Evolutionary conservation across 2,329 filamentous ascomycete genomes (phyloP).

Genomic region (Tolypocladium tropicale): DNA sequence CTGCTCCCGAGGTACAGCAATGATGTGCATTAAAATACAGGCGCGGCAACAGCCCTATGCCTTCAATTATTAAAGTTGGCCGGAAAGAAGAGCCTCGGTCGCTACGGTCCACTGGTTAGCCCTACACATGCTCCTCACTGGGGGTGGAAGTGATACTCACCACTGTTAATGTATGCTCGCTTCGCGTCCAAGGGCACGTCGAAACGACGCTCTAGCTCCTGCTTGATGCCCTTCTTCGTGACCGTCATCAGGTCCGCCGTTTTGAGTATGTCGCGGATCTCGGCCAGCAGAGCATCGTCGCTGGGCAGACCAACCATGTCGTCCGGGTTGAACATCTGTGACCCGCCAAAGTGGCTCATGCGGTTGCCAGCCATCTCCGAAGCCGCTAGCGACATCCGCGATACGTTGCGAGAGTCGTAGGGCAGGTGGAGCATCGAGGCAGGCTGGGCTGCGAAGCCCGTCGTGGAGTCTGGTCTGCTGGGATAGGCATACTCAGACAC

Average conservation of each 20-base stretch:
- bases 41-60: neutral
- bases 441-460: conserved; percentile 29
- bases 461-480: conserved; percentile 46
- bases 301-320: conserved; percentile 69
- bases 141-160: conserved; percentile 41
- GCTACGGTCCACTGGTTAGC: conserved; percentile 30
- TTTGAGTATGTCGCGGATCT: conserved; percentile 87
- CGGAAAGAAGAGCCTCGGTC: conserved; percentile 70
- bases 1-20: conserved; percentile 1
- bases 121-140: too few species aligned
- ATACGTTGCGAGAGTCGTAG: conserved; percentile 37
- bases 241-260: conserved; percentile 95
- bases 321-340: conserved; percentile 49
- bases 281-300: conserved; percentile 81
- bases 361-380: conserved; percentile 54
- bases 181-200: conserved; percentile 76
- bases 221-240: conserved; percentile 97
- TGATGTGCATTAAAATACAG: neutral
- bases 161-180: conserved; percentile 87
- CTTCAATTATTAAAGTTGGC: conserved; percentile 49
- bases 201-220: conserved; percentile 84
- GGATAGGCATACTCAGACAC: conserved; percentile 61
- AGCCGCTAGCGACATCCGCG: conserved; percentile 71
- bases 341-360: conserved; percentile 50
- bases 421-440: conserved; percentile 38